Conservation (phyloP, 805 yeast genomes). For the Pichia thaimueangensis region DNA sequence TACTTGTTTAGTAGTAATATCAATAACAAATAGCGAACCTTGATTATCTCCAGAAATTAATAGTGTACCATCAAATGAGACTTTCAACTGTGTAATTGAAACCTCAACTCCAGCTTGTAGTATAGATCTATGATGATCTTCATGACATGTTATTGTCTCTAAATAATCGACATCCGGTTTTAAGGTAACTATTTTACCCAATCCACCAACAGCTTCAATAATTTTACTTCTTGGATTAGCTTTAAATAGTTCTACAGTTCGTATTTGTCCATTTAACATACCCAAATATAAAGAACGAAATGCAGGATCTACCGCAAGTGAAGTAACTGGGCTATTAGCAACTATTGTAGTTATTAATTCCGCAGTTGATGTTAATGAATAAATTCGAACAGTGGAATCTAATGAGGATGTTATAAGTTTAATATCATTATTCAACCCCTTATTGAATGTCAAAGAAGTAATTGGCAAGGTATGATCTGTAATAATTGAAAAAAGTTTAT, state of each 20-base stretch:
- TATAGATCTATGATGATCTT: conserved; percentile 21
- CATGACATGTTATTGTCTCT: conserved; percentile 50
- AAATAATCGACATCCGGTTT: conserved; percentile 43
- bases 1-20: conserved; percentile 63
- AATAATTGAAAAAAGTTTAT: conserved; percentile 53
- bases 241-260: conserved; percentile 46
- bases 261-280: conserved; percentile 52
- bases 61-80: conserved; percentile 70
- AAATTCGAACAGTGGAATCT: conserved; percentile 72
- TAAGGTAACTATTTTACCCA: conserved; percentile 43
- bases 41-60: conserved; percentile 64
- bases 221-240: conserved; percentile 30
- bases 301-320: conserved; percentile 69
- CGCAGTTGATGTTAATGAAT: conserved; percentile 40
- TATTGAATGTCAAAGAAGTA: conserved; percentile 34
- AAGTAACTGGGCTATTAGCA: conserved; percentile 48
- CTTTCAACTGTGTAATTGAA: conserved; percentile 44
- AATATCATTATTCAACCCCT: conserved; percentile 53
- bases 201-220: conserved; percentile 58
- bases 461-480: conserved; percentile 53
- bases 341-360: conserved; percentile 64
- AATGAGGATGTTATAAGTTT: conserved; percentile 62
- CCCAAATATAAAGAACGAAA: conserved; percentile 73
- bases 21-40: conserved; percentile 68
- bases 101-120: conserved; percentile 24